Base-by-base conservation (phyloP, 805 yeast genomes). In the Pichia paraexigua region DNA sequence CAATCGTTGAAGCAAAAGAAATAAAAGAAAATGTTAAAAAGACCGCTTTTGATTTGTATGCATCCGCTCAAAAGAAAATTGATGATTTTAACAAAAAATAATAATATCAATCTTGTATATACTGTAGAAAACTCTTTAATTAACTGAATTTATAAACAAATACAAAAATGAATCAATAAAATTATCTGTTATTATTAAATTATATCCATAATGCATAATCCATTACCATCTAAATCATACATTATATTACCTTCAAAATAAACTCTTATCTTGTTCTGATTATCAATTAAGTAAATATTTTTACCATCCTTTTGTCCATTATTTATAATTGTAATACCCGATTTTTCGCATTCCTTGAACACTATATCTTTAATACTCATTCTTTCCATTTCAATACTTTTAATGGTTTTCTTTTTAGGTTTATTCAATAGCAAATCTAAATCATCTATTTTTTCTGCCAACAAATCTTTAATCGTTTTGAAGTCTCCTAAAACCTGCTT, bases 311-410 rank as follows among this genome's bases (percentile, higher is more conserved):
- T 43, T 1, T 37, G 47, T 18, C 54, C 53, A 20, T 65, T 52
- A 5, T 74, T 71, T 1, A 66, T 52, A 24, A 81, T 67, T 10
- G 74, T 59, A 24, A 82, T 69, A 39, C 77, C 77, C 46, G 78
- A 65, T 2, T 68, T 65, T 25, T 71, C 60, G 58, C 96, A 88
- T 59, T 71, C 78, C 2, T 78, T 78, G 49, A 76, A 79, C 2
- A 87, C 78, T 20, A 88, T 82, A 49, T 86, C 88, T 55, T 74
- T 81, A 60, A 83, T 82, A 0, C 68, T 37, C 18, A 12, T 13
- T n/a, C 41, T 30, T 35, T 24, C 13, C 6, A 28, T 27, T 44
- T 18, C 39, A 21, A 25, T 3, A 46, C 3, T 17, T n/a, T n/a
- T 27, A 15, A 10, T 12, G 25, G 5, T 21, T 24, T 25, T 37